A percentile compares a stretch with the other conserved stretches of the same genome.
Conservation (phyloP, 1,139 yeast genomes). For the Blastobotrys indianensis region DNA sequence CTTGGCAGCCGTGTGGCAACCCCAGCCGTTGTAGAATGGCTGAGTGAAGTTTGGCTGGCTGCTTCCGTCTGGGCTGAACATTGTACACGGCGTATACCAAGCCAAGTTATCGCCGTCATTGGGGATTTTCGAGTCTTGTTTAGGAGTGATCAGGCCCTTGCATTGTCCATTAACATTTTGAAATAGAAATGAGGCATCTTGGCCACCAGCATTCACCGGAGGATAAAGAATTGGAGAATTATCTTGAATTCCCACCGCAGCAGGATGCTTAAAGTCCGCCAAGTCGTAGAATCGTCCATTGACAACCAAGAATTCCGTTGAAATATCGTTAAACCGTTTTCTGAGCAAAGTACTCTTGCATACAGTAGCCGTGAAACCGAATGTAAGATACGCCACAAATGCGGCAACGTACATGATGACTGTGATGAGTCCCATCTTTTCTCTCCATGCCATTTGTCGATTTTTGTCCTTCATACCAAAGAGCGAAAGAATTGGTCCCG, state of each 20-base stretch:
- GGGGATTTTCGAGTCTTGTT: constrained; percentile 66
- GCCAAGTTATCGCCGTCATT: constrained; percentile 60
- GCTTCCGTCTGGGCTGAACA: constrained; percentile 65
- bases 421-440: constrained; percentile 78
- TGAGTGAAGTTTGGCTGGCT: constrained; percentile 53
- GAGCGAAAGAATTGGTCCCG: constrained; percentile 60
- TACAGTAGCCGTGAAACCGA: constrained; percentile 85
- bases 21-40: constrained; percentile 73
- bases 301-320: constrained; percentile 58
- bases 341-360: constrained; percentile 53
- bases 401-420: constrained; percentile 71
- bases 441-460: constrained; percentile 95
- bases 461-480: constrained; percentile 76
- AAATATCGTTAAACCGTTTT: constrained; percentile 53
- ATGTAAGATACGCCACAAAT: constrained; percentile 76
- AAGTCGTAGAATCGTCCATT: constrained; percentile 79
- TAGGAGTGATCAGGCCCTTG: constrained; percentile 71
- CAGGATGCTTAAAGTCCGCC: constrained; percentile 67
- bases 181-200: constrained; percentile 77
- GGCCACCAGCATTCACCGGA: constrained; percentile 83
- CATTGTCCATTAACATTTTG: constrained; percentile 93
- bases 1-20: constrained; percentile 71
- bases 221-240: constrained; percentile 73
- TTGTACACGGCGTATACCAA: constrained; percentile 94
- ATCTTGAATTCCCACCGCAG: constrained; percentile 65